Percentiles rank a stretch among this genome's conserved stretches.
These are phyloP conservation scores for Acer yangbiense DNA, from an alignment of 345 rosid species.

Conservation along the genomic window DNA sequence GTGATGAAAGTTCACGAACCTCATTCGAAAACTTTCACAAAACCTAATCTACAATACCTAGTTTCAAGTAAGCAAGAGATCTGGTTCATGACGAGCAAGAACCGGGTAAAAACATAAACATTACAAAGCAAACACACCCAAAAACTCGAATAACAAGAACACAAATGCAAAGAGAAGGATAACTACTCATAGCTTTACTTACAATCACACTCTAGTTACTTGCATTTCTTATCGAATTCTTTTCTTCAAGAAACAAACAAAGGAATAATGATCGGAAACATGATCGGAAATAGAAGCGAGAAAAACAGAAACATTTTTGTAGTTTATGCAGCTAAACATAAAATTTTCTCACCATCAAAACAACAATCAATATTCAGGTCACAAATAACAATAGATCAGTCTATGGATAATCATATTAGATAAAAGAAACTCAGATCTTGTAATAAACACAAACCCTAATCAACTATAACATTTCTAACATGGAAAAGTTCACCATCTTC, in stretches of 20 bases:
- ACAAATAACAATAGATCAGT: not conserved
- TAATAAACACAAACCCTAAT: conserved; percentile 14
- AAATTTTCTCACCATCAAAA: not conserved
- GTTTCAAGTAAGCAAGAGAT: not conserved
- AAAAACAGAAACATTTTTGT: no score
- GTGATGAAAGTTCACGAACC: no score
- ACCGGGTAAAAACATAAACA: not conserved
- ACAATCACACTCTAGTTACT: no score
- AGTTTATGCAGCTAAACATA: not conserved
- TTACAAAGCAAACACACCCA: not conserved
- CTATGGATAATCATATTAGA: no score
- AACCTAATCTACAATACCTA: not conserved
- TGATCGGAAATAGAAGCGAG: no score
- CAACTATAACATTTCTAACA: not conserved
- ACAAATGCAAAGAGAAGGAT: not conserved
- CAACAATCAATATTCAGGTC: not conserved
- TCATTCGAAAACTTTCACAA: no score
- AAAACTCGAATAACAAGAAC: not conserved
- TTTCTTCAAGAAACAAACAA: no score
- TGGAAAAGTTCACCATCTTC: not conserved
- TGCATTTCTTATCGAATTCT: no score
- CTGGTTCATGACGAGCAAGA: not conserved
- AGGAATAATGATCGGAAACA: no score
- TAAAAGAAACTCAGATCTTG: not conserved
- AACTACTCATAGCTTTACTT: not conserved